Conservation (phyloP, 768 basidiomycete genomes). For the Cystobasidium ongulense region DNA sequence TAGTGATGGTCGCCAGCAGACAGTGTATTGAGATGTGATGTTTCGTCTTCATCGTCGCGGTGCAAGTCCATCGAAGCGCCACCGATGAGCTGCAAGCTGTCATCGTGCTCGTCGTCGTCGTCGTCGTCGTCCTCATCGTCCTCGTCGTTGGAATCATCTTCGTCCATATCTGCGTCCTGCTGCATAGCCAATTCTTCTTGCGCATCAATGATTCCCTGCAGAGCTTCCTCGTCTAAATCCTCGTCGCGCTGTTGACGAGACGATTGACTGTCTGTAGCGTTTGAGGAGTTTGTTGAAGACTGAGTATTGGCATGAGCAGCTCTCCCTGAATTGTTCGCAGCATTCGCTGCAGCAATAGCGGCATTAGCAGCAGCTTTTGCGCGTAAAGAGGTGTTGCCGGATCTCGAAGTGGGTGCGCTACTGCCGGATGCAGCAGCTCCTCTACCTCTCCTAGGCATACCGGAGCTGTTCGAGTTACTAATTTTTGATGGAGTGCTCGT, state of each 20-base stretch:
- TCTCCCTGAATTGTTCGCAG: not conserved
- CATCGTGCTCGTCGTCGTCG: not conserved
- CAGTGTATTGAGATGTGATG: not conserved
- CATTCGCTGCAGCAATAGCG: constrained; percentile 1
- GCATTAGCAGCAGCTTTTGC: constrained; percentile 21
- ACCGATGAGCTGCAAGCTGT: not conserved
- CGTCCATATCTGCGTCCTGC: constrained; percentile 17
- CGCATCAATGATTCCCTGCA: constrained; percentile 2
- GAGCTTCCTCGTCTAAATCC: constrained; percentile 7
- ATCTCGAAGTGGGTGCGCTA: not conserved
- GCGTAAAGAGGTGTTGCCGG: constrained; percentile 4
- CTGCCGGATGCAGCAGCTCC: constrained; percentile 16
- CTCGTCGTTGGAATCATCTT: constrained; percentile 30
- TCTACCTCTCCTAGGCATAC: constrained; percentile 38
- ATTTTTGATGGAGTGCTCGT: not conserved
- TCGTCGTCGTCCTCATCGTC: constrained; percentile 19
- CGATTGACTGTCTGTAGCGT: not conserved
- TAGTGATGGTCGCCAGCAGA: not conserved
- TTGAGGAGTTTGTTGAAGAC: not conserved
- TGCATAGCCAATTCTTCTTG: not conserved
- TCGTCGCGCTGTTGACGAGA: constrained; percentile 1
- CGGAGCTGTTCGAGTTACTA: not conserved
- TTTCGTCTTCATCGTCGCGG: constrained; percentile 17
- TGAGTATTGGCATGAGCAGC: constrained; percentile 6
- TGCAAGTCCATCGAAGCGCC: constrained; percentile 3